Evolutionary conservation across 2,329 filamentous ascomycete species (phyloP).

Genomic region (Paraconiothyrium brasiliense): DNA sequence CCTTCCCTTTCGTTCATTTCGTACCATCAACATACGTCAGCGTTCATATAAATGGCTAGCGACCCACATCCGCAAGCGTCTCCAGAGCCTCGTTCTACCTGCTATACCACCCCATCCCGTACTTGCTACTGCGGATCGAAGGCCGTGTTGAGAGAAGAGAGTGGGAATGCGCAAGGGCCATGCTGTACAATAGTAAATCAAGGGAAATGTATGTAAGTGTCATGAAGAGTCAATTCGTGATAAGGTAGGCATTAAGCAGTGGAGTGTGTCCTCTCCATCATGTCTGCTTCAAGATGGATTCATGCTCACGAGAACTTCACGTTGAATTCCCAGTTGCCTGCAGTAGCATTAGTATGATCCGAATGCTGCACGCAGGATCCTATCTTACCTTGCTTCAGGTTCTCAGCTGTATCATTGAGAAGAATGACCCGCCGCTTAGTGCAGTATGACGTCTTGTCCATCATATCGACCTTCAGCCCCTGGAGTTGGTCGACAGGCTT

Average conservation of each 20-base stretch:
- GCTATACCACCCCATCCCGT: too few relatives aligned
- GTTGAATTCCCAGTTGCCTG: constrained; percentile 46
- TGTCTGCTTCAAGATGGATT: too few relatives aligned
- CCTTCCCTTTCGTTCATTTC: not conserved
- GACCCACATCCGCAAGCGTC: too few relatives aligned
- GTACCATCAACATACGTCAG: not conserved
- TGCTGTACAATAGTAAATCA: constrained; percentile 6
- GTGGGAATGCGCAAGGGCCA: not conserved
- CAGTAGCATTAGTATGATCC: constrained; percentile 19
- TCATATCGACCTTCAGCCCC: constrained; percentile 91
- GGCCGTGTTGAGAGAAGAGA: not conserved
- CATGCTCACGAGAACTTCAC: constrained; percentile 35
- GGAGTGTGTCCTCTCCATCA: not conserved
- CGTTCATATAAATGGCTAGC: not conserved
- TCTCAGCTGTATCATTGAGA: constrained; percentile 91
- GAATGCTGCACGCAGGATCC: not conserved
- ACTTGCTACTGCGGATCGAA: not conserved
- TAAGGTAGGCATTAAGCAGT: not conserved
- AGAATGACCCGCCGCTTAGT: constrained; percentile 90
- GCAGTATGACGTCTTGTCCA: constrained; percentile 98
- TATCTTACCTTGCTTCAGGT: constrained; percentile 75
- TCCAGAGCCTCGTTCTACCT: too few relatives aligned
- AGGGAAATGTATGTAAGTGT: not conserved
- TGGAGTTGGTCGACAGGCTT: constrained; percentile 90
- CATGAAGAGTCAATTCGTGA: constrained; percentile 2